Percentiles rank a stretch among this genome's conserved stretches.
These are phyloP conservation scores for Phytophthora nicotianae DNA, from an alignment of 352 stramenopile species.

Conservation along the genomic window DNA sequence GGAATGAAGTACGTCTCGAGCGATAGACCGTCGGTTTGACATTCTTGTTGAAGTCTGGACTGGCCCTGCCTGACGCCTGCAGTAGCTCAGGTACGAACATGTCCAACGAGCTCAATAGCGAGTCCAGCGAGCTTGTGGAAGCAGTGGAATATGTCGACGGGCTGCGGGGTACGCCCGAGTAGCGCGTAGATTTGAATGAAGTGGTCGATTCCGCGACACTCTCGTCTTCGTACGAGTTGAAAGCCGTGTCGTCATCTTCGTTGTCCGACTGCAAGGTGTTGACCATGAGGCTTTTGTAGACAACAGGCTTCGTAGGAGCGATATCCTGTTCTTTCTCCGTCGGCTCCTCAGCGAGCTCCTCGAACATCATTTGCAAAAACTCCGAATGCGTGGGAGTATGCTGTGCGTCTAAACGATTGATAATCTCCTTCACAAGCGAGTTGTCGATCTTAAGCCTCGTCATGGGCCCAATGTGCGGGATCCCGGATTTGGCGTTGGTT, in stretches of 20 bases:
- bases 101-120: slow-evolving; percentile 34
- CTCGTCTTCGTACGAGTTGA: slow-evolving; percentile 20
- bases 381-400: slow-evolving; percentile 15
- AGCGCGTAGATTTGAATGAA: slow-evolving; percentile 17
- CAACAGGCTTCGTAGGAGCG: not conserved
- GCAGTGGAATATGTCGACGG: slow-evolving; percentile 40
- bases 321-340: slow-evolving; percentile 3
- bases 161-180: slow-evolving; percentile 19
- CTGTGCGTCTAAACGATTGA: slow-evolving; percentile 16
- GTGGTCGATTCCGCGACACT: slow-evolving; percentile 15
- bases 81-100: slow-evolving; percentile 29
- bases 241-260: slow-evolving; percentile 11
- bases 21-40: slow-evolving; percentile 9
- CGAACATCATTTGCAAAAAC: slow-evolving; percentile 2
- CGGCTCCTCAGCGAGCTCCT: slow-evolving; percentile 4
- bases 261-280: slow-evolving; percentile 10
- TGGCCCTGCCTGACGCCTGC: slow-evolving; percentile 18
- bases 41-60: not conserved
- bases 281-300: slow-evolving; percentile 23
- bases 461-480: slow-evolving; percentile 9
- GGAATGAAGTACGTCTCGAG: slow-evolving; percentile 21
- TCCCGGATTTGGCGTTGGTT: slow-evolving; percentile 6
- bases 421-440: slow-evolving; percentile 21
- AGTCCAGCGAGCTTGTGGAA: slow-evolving; percentile 41
- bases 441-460: slow-evolving; percentile 20